phyloP scores from a whole-genome alignment of 306 rosid species.

The Prunus dulcis region DNA sequence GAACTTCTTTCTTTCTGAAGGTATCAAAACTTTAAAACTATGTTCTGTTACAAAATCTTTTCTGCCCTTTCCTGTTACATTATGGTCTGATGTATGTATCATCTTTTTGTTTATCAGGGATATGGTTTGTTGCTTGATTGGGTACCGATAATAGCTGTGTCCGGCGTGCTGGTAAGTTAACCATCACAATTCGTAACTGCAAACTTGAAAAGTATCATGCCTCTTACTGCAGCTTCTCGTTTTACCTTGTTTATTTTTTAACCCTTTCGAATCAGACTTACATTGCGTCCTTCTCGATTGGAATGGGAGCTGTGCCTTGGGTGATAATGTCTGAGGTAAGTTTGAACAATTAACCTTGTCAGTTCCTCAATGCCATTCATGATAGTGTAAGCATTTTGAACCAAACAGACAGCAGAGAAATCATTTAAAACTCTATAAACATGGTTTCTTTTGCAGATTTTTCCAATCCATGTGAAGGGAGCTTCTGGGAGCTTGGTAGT shows the following conservation, averaged over 20 bases:
- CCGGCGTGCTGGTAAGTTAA: constrained; percentile 36
- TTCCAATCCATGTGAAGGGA: constrained; percentile 82
- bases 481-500: constrained; percentile 76
- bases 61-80: neutral
- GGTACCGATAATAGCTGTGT: constrained; percentile 33
- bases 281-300: constrained; percentile 62
- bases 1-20: constrained; percentile 46
- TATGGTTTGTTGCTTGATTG: constrained; percentile 24
- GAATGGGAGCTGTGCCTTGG: constrained; percentile 90
- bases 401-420: neutral
- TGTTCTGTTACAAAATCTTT: neutral
- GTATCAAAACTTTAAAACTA: constrained; percentile 5
- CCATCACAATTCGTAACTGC: neutral
- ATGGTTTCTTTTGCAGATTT: constrained; percentile 43
- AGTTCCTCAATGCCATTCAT: neutral
- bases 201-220: neutral
- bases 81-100: neutral
- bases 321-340: constrained; percentile 92
- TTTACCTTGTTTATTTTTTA: neutral
- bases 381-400: neutral
- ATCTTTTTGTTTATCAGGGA: constrained; percentile 21
- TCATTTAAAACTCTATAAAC: neutral
- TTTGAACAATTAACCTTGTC: neutral
- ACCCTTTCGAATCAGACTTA: constrained; percentile 49
- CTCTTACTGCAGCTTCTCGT: neutral